Evolutionary conservation across 1,139 yeast genomes (phyloP), one percentile per base, ranked within the genome.

Genomic region (Meyerozyma guilliermondii): DNA sequence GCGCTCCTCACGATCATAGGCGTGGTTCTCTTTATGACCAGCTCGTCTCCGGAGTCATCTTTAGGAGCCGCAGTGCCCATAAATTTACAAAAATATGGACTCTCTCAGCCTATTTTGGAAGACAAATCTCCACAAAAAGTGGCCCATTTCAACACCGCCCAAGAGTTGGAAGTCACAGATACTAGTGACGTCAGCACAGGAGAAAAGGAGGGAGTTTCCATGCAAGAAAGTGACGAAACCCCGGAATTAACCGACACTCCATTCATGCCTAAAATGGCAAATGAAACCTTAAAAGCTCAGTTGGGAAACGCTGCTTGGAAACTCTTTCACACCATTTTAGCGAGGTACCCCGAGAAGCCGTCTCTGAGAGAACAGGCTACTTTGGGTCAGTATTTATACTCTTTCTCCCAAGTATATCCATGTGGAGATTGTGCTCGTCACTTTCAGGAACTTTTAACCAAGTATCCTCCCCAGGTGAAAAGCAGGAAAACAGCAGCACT

Each of bases 381-480:
- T 7, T 68, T 92, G 41, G 53, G 58, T 14, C 74, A 63, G 46
- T 84, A 73, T 58, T 74, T 77, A 46, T 71, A 60, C 9, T 64
- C 81, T 30, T 85, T 83, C 64, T 87, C 86, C 3, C 87, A 86
- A 54, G 87, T 87, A 13, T 87, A 87, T 51, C 96, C 96, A 0
- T 87, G 95, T 63, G 95, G 96, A 6, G 96, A 91, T 59, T 91
- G 98, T 67, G 97, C 98, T 0, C 74, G 88, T 51, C 98, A 92
- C 62, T 92, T 92, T 62, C 85, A 79, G 49, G 64, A 75, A 52
- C 68, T 91, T 51, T 66, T 92, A 46, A 58, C 68, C 42, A 73
- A 83, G 53, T 80, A 71, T 55, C 98, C 98, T 1, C 97, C 96
- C 3, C 98, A 94, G 57, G 76, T 86, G 3, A 72, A 80, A 7